Conservation (phyloP, 306 rosid genomes). For the Prunus mume region DNA sequence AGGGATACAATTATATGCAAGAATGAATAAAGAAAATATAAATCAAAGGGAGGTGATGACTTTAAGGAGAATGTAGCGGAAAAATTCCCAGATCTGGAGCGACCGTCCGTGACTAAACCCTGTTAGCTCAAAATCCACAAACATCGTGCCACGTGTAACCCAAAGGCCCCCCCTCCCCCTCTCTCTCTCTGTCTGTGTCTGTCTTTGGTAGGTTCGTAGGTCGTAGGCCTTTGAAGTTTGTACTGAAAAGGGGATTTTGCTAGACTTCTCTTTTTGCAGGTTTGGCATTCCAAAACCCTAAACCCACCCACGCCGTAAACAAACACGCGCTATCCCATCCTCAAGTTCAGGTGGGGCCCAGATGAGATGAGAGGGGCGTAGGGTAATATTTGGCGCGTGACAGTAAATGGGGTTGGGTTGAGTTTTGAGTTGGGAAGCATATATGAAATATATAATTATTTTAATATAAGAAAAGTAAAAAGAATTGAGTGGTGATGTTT, state of each 20-base stretch:
- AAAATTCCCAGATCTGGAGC: conserved; percentile 25
- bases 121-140: neutral
- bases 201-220: too few relatives aligned
- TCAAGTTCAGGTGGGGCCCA: neutral
- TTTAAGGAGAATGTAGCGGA: conserved; percentile 23
- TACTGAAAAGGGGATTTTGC: neutral
- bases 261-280: neutral
- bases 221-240: neutral
- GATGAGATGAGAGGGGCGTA: neutral
- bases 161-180: neutral
- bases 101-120: conserved; percentile 37
- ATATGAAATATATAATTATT: neutral
- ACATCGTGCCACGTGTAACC: conserved; percentile 4
- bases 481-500: conserved; percentile 11
- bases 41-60: neutral
- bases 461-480: neutral
- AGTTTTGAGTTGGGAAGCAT: neutral
- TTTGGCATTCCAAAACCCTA: neutral
- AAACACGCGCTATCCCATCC: neutral
- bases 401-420: neutral
- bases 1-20: neutral
- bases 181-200: too few relatives aligned
- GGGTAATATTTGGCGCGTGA: neutral
- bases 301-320: neutral
- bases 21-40: neutral